Percentiles rank a stretch among this genome's conserved stretches.
phyloP scores from a whole-genome alignment of 805 yeast genomes.

The Nakazawaea peltata region DNA sequence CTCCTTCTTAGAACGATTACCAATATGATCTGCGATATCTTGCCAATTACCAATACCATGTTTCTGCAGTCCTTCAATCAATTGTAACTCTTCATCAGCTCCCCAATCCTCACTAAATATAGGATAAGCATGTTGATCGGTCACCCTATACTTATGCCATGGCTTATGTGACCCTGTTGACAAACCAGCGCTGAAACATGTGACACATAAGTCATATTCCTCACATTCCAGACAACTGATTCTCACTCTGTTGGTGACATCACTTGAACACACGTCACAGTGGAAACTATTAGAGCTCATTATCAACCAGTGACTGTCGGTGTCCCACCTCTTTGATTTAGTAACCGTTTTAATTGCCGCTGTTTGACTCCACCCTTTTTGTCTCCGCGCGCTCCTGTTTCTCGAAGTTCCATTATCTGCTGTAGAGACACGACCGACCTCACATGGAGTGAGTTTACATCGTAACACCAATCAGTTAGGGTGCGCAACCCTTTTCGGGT shows the following conservation, averaged over 20 bases:
- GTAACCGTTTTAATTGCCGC: too few relatives aligned
- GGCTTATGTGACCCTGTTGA: constrained; percentile 85
- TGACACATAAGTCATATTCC: constrained; percentile 96
- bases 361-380: too few relatives aligned
- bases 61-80: constrained; percentile 88
- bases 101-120: constrained; percentile 92
- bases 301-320: too few relatives aligned
- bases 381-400: too few relatives aligned
- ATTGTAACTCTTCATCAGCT: constrained; percentile 89
- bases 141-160: constrained; percentile 83
- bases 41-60: constrained; percentile 96
- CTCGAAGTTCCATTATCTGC: too few relatives aligned
- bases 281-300: constrained; percentile 48
- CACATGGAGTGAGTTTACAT: too few relatives aligned
- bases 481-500: too few relatives aligned
- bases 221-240: constrained; percentile 87
- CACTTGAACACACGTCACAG: constrained; percentile 96
- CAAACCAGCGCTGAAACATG: constrained; percentile 85
- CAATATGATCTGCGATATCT: constrained; percentile 94
- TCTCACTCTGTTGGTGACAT: constrained; percentile 87
- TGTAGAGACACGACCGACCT: too few relatives aligned
- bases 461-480: too few relatives aligned
- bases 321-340: too few relatives aligned
- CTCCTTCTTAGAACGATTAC: constrained; percentile 86
- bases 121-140: constrained; percentile 94